Conservation (phyloP, 139 green algal species). For the Coccomyxa sp. region DNA sequence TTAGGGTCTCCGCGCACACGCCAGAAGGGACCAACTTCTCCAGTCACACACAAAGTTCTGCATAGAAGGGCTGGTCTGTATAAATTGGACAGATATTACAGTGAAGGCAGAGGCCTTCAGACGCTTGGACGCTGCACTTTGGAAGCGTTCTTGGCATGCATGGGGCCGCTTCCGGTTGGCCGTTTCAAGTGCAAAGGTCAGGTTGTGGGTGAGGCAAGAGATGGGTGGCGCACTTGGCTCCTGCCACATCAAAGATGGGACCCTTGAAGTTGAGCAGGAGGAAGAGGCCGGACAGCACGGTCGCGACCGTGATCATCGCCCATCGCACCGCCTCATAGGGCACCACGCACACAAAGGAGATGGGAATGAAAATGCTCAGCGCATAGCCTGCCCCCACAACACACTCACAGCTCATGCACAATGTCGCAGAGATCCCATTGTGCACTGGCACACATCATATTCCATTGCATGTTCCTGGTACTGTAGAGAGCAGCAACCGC, state of each 20-base stretch:
- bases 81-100: background rate
- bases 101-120: background rate
- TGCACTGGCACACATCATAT: background rate
- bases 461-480: background rate
- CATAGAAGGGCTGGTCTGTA: background rate
- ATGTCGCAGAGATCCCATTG: background rate
- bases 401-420: background rate
- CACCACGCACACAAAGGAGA: slow-evolving; percentile 68
- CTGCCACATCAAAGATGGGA: slow-evolving; percentile 56
- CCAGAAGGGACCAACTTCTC: too few relatives aligned
- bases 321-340: slow-evolving; percentile 61
- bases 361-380: slow-evolving; percentile 74
- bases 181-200: too few relatives aligned
- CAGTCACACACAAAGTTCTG: too few relatives aligned
- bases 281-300: slow-evolving; percentile 56
- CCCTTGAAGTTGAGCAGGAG: slow-evolving; percentile 64
- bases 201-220: too few relatives aligned
- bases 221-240: slow-evolving; percentile 32
- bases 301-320: slow-evolving; percentile 46
- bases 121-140: background rate
- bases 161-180: too few relatives aligned
- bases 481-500: background rate
- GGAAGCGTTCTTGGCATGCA: background rate
- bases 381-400: slow-evolving; percentile 51
- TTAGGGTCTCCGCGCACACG: too few relatives aligned